Conservation (phyloP, 768 basidiomycete species). For the Exidia glandulosa region DNA sequence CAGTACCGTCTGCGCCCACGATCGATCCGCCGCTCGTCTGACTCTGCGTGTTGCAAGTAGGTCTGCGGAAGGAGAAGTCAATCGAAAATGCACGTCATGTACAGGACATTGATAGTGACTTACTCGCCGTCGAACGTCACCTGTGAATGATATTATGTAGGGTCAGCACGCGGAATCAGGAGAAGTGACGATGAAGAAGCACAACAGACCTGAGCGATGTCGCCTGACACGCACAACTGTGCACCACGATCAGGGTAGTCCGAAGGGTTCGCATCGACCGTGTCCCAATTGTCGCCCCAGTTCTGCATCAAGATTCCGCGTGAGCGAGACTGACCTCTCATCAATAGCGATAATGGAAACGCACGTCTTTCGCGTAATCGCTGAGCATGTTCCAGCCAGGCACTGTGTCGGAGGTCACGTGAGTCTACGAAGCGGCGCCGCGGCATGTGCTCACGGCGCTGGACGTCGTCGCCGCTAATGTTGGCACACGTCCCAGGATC, state of each 20-base stretch:
- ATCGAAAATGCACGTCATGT: too few species aligned
- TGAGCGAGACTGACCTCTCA: too few species aligned
- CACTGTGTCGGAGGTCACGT: neutral
- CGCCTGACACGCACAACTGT: neutral
- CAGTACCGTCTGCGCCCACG: neutral
- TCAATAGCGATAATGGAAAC: too few species aligned
- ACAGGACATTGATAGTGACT: neutral
- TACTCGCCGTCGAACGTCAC: neutral
- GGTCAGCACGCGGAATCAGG: neutral
- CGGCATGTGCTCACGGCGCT: neutral
- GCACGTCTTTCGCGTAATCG: too few species aligned
- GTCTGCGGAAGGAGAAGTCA: neutral
- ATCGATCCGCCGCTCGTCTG: neutral
- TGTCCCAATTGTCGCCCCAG: neutral
- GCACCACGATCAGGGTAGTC: neutral
- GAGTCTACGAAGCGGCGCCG: neutral
- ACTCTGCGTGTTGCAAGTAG: neutral
- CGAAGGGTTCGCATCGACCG: neutral
- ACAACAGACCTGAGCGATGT: neutral
- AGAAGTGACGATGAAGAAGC: neutral
- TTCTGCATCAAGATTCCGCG: too few species aligned
- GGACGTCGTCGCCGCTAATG: neutral
- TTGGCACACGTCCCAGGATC: neutral
- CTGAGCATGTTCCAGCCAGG: neutral
- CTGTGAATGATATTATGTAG: neutral